Evolutionary conservation across 495 filamentous ascomycete genomes (phyloP).

Genomic region (Neurospora sp.): DNA sequence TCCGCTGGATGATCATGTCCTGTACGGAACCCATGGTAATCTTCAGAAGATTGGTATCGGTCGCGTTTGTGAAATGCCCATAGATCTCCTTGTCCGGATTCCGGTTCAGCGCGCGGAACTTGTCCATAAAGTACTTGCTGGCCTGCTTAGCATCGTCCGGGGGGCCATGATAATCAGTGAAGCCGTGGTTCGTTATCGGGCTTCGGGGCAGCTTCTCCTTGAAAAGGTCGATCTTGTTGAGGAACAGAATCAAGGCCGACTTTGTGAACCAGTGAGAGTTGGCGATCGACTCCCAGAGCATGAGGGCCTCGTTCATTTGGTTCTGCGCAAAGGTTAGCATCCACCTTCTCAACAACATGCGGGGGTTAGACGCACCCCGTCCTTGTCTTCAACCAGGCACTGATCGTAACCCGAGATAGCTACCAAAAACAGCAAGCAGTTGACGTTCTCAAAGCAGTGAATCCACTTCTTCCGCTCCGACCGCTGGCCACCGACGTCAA

Average conservation of each 20-base stretch:
- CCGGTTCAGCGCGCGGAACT: constrained; percentile 77
- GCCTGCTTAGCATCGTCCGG: constrained; percentile 46
- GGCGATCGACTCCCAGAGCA: constrained; percentile 94
- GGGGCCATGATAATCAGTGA: constrained; percentile 73
- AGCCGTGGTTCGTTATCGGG: constrained; percentile 74
- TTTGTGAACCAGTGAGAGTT: constrained; percentile 97
- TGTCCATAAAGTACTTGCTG: constrained; percentile 79
- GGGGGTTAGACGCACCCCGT: constrained; percentile 56
- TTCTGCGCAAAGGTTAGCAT: constrained; percentile 52
- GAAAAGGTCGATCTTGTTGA: constrained; percentile 99
- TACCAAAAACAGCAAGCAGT: constrained; percentile 85
- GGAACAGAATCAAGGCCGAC: constrained; percentile 91
- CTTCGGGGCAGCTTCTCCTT: constrained; percentile 73
- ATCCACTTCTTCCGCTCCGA: constrained; percentile 99
- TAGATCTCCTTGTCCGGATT: constrained; percentile 84
- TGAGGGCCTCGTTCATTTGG: constrained; percentile 99
- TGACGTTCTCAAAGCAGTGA: constrained; percentile 97
- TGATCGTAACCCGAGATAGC: constrained; percentile 97
- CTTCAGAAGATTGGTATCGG: constrained; percentile 89
- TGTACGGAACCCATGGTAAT: constrained; percentile 96
- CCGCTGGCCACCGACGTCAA: constrained; percentile 93
- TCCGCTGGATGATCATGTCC: constrained; percentile 99
- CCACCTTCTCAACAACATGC: neutral
- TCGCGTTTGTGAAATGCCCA: constrained; percentile 88
- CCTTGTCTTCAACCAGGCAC: constrained; percentile 93